Percentiles rank a stretch among this genome's conserved stretches.
Conservation (phyloP, 2,329 filamentous ascomycete genomes). For the Pseudogymnoascus pannorum region DNA sequence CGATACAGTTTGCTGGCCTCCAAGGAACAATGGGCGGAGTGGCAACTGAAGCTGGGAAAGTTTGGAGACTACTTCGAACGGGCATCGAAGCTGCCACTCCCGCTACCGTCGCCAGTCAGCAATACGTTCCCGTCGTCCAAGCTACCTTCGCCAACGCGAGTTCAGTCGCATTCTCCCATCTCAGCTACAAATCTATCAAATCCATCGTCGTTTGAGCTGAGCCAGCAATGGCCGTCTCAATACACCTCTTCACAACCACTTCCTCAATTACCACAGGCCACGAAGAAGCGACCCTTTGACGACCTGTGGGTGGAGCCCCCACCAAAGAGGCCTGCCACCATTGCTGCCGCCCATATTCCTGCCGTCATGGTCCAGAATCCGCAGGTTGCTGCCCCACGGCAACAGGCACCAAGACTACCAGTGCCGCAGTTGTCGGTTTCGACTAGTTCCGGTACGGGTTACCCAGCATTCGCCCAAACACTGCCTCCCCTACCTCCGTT, state of each 20-base stretch:
- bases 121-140: constrained; percentile 44
- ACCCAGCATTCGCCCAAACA: constrained; percentile 20
- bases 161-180: constrained; percentile 33
- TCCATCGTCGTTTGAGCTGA: constrained; percentile 22
- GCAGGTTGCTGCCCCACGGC: constrained; percentile 17
- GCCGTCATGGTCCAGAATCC: constrained; percentile 12
- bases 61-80: constrained; percentile 62
- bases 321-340: constrained; percentile 37
- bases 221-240: constrained; percentile 28
- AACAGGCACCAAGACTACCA: constrained; percentile 49
- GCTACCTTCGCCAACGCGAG: constrained; percentile 42
- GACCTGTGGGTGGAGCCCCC: constrained; percentile 46
- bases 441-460: constrained; percentile 24
- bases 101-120: constrained; percentile 26
- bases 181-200: constrained; percentile 33
- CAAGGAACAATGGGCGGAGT: constrained; percentile 76
- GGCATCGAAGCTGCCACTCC: constrained; percentile 22
- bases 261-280: constrained; percentile 27
- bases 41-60: constrained; percentile 74
- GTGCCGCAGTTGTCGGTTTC: constrained; percentile 59
- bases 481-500: constrained; percentile 25
- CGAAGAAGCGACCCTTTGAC: constrained; percentile 53
- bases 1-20: constrained; percentile 87
- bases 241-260: constrained; percentile 30
- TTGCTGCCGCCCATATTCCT: constrained; percentile 14